A percentile compares a stretch with the other conserved stretches of the same genome.
These are phyloP conservation scores for Botrytis fragariae DNA, from an alignment of 2,329 filamentous ascomycete genomes.

Conservation along the genomic window DNA sequence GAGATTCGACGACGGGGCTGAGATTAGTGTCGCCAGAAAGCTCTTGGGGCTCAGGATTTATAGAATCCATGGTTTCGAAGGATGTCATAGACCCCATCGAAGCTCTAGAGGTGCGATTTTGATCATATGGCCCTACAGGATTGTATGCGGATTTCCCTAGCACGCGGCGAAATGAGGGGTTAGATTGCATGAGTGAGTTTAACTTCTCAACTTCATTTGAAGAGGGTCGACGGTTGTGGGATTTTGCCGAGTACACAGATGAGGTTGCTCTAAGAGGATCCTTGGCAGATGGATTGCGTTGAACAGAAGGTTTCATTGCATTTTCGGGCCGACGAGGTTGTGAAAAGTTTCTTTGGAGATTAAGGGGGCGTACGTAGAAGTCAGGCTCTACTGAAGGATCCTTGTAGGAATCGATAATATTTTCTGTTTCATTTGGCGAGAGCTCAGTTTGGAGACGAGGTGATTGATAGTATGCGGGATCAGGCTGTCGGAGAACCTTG, in stretches of 20 bases:
- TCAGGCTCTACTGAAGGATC: slow-evolving; percentile 9
- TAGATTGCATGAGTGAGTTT: slow-evolving; percentile 19
- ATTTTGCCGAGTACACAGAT: slow-evolving; percentile 6
- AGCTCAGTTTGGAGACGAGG: not conserved
- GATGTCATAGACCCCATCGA: slow-evolving; percentile 25
- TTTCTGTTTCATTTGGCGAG: slow-evolving; percentile 17
- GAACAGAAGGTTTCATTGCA: not conserved
- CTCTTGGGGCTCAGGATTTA: slow-evolving; percentile 20
- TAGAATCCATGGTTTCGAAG: slow-evolving; percentile 24
- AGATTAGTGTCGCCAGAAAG: slow-evolving; percentile 24
- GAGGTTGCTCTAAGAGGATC: slow-evolving; percentile 12
- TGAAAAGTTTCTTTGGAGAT: slow-evolving; percentile 19
- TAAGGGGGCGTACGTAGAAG: slow-evolving; percentile 19
- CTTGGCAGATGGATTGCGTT: slow-evolving; percentile 4
- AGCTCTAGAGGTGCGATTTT: slow-evolving; percentile 13
- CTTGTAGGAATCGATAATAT: slow-evolving; percentile 14
- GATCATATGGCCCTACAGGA: slow-evolving; percentile 32
- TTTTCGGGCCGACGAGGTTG: slow-evolving; percentile 18
- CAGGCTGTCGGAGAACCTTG: not conserved
- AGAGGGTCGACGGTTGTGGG: slow-evolving; percentile 2
- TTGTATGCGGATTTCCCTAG: slow-evolving; percentile 22
- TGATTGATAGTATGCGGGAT: slow-evolving; percentile 10
- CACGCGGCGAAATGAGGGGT: slow-evolving; percentile 16
- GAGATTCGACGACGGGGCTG: slow-evolving; percentile 37
- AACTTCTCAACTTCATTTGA: slow-evolving; percentile 10